Conservation (phyloP, 73 alveolate genomes). For the Paramecium tetraurelia region DNA sequence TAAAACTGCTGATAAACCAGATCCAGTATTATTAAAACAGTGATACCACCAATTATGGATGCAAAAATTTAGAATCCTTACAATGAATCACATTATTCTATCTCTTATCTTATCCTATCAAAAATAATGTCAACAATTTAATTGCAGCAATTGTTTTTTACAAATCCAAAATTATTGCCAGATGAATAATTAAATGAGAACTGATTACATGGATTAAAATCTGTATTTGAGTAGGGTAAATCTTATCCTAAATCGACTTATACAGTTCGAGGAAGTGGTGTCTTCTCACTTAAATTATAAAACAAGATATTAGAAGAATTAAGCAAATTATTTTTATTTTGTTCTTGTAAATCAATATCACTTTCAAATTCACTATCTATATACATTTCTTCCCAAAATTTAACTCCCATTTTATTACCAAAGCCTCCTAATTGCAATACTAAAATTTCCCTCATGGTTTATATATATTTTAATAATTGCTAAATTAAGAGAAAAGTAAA, state of each 20-base stretch:
- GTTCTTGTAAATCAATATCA: background rate
- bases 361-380: background rate
- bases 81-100: slow-evolving; percentile 88
- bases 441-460: background rate
- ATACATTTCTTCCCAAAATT: background rate
- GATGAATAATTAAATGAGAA: background rate
- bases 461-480: background rate
- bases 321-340: background rate
- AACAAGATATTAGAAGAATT: background rate
- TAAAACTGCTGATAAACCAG: slow-evolving; percentile 76
- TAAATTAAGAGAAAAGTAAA: no score
- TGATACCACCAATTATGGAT: slow-evolving; percentile 95
- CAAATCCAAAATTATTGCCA: background rate
- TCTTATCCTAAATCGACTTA: background rate
- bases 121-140: background rate
- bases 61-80: slow-evolving; percentile 92
- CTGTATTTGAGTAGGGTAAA: background rate
- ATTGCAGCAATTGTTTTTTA: background rate
- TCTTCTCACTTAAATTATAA: background rate
- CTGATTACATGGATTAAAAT: background rate
- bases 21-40: no score
- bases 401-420: background rate
- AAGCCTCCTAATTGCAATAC: background rate
- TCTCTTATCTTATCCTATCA: slow-evolving; percentile 81
- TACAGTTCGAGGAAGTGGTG: background rate